Percentiles rank a stretch among this genome's conserved stretches.
Conservation (phyloP, 352 stramenopile genomes). For the Globisporangium irregulare region DNA sequence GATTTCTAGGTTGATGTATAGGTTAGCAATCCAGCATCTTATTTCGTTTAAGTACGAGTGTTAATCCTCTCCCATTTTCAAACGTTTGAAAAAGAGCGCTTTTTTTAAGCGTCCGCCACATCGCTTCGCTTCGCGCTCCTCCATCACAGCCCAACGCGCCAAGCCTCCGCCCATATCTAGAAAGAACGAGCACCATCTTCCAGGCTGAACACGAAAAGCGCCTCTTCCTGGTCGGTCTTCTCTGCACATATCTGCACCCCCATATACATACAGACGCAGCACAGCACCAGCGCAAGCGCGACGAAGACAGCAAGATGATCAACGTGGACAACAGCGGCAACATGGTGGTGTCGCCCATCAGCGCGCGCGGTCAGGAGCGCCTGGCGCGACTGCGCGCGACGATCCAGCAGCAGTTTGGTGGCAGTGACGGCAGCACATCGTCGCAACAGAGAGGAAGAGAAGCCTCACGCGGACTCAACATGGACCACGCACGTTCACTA, state of each 20-base stretch:
- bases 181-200: neutral
- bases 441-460: neutral
- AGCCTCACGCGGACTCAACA: constrained; percentile 6
- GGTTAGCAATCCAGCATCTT: neutral
- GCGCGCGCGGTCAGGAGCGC: constrained; percentile 31
- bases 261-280: neutral
- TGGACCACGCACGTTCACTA: neutral
- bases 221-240: neutral
- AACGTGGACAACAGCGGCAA: constrained; percentile 16
- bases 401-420: constrained; percentile 42
- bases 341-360: constrained; percentile 44
- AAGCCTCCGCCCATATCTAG: neutral
- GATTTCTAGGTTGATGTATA: neutral
- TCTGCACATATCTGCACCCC: neutral
- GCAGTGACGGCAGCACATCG: neutral
- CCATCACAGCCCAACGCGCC: neutral
- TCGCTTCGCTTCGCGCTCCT: too few relatives aligned
- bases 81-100: too few relatives aligned
- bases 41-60: neutral
- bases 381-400: constrained; percentile 39
- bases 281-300: neutral
- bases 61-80: neutral
- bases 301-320: constrained; percentile 8
- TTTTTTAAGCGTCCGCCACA: too few relatives aligned
- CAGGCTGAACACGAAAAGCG: neutral